These are phyloP conservation scores for Sphagnum fallax DNA, from an alignment of 228 moss, liverwort and hornwort genomes.

Conservation along the genomic window DNA sequence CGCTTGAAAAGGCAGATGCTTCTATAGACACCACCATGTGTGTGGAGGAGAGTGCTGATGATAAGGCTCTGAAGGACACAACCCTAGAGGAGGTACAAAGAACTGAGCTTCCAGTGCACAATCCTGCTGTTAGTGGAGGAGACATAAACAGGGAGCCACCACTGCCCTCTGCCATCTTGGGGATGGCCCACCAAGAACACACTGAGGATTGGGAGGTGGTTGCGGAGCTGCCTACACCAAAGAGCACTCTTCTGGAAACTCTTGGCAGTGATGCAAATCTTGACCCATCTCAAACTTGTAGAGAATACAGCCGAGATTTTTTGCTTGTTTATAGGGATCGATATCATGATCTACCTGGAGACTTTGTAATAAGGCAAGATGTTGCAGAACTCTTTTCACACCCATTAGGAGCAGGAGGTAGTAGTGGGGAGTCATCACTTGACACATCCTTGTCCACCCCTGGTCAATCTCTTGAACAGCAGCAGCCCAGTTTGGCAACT, in stretches of 20 bases:
- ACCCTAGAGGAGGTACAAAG: constrained; percentile 75
- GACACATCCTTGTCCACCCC: constrained; percentile 59
- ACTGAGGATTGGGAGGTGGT: constrained; percentile 98
- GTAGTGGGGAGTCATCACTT: constrained; percentile 22
- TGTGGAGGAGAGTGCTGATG: constrained; percentile 79
- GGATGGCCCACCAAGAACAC: constrained; percentile 54
- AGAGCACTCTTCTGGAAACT: constrained; percentile 12
- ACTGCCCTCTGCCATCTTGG: constrained; percentile 21
- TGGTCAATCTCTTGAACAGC: constrained; percentile 63
- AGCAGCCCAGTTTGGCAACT: constrained; percentile 40
- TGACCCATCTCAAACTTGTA: constrained; percentile 21
- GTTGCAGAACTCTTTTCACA: constrained; percentile 28
- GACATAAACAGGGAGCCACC: constrained; percentile 23
- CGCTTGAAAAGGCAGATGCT: constrained; percentile 77
- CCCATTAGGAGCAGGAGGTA: constrained; percentile 4
- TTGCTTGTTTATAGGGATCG: constrained; percentile 68
- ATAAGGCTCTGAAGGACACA: constrained; percentile 88
- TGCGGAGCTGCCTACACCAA: constrained; percentile 76
- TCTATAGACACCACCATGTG: constrained; percentile 47
- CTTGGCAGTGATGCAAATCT: neutral
- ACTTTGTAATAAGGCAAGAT: constrained; percentile 64
- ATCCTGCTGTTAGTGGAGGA: constrained; percentile 16
- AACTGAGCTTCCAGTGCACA: constrained; percentile 37
- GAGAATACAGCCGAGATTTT: constrained; percentile 85
- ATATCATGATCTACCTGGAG: constrained; percentile 43